Evolutionary conservation across 2,329 filamentous ascomycete species (phyloP).

Genomic region (Bipolaris sorokiniana): DNA sequence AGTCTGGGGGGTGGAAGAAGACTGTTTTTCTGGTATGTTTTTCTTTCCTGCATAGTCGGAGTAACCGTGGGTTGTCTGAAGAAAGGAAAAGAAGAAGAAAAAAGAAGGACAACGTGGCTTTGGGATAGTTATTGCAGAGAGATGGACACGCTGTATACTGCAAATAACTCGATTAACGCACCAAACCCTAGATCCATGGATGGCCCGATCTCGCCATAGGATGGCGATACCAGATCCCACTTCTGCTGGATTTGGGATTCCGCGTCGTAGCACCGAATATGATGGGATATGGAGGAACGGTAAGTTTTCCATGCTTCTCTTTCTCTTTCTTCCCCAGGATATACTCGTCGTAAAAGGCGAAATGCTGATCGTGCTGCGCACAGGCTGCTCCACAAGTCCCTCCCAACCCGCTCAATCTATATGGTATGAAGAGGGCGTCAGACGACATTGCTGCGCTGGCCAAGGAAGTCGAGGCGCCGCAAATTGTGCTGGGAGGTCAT

Average conservation of each 20-base stretch:
- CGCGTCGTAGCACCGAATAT: constrained; percentile 85
- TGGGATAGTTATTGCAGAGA: not conserved
- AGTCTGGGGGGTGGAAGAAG: constrained; percentile 52
- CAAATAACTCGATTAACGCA: not conserved
- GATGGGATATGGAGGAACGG: constrained; percentile 83
- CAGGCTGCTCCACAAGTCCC: constrained; percentile 59
- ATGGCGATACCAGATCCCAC: constrained; percentile 89
- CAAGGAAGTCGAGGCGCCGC: constrained; percentile 59
- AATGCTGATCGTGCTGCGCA: not conserved
- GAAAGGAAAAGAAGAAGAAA: no score
- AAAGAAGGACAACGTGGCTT: no score
- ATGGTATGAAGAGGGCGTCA: constrained; percentile 71
- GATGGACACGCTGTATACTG: not conserved
- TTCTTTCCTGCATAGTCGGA: not conserved
- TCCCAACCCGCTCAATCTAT: constrained; percentile 66
- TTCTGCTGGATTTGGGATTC: constrained; percentile 72
- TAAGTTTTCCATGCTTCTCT: constrained; percentile 34
- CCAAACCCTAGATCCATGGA: constrained; percentile 66
- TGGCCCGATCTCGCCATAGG: constrained; percentile 83
- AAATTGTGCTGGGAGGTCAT: constrained; percentile 84
- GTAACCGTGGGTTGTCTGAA: no score
- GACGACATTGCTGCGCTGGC: constrained; percentile 78
- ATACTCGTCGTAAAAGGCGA: no score
- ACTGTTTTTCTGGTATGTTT: constrained; percentile 60
- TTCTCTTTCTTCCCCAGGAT: not conserved